Base-by-base conservation (phyloP, 768 basidiomycete species). In the Leccinellum luteum region DNA sequence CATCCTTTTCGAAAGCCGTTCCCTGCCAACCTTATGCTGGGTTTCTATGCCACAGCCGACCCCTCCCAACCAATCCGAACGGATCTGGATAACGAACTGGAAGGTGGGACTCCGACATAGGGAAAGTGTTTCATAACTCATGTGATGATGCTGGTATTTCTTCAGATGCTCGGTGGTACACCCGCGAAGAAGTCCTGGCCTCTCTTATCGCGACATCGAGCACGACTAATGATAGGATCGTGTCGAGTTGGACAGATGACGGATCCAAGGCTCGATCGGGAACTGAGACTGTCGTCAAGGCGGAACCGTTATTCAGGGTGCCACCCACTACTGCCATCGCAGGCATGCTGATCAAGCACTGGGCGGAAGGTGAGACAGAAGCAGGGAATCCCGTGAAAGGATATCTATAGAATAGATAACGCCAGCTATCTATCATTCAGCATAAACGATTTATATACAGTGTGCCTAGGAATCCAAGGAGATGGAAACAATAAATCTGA, bases 21-120 rank as follows among this genome's bases (percentile, higher is more conserved):
- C 75, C 94, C 94, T 8, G 83, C 92, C 14, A 93, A 85, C 69
- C 76, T 94, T 41, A 95, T 97, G 94, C 80, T 93, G 9, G 94
- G 94, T 14, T 93, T 90, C 69, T 94, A 89, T 66, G 92, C 88
- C 3, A 80, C 82, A 44, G 94, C 83, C 9, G 90, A 87, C 75
- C 77, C 86, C 2, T 77, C 81, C 4, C 79, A 93, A 66, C 81
- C 84, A 6, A 88, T 98, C 57, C 84, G 93, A 15, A 76, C 79
- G 8, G 94, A 98, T 69, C 81, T 99, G 2, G 96, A 98, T 68
- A 96, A 96, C 63, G 96, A 99, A 75, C 82, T 99, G n/a, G 86
- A 87, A 66, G 92, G 94, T 90, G 10, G 13, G 3, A 14, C 5
- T 47, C 25, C 28, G 43, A 35, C 34, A 35, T 19, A n/a, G 27